These are phyloP conservation scores for Ogataea nakhonphanomensis DNA, from an alignment of 805 yeast species.

Conservation along the genomic window DNA sequence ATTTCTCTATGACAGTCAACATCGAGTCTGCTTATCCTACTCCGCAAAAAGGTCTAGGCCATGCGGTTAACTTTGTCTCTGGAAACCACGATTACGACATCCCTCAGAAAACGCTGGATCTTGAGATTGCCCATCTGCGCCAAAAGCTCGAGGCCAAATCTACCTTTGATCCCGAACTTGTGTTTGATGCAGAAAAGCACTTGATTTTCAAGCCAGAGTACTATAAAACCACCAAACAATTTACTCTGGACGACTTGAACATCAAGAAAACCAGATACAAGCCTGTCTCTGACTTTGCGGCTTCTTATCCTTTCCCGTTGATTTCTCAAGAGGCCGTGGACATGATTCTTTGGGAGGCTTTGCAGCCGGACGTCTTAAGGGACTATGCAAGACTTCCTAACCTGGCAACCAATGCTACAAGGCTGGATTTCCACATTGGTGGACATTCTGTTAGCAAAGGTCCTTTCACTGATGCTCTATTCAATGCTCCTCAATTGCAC, in stretches of 20 bases:
- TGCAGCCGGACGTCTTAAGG: slow-evolving; percentile 40
- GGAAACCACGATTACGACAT: slow-evolving; percentile 21
- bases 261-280: slow-evolving; percentile 31
- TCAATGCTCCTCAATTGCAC: slow-evolving; percentile 48
- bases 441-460: slow-evolving; percentile 40
- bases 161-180: slow-evolving; percentile 28
- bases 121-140: slow-evolving; percentile 21
- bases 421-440: slow-evolving; percentile 44
- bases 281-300: slow-evolving; percentile 37
- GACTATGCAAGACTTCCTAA: slow-evolving; percentile 40
- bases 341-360: slow-evolving; percentile 50
- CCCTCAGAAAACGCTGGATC: slow-evolving; percentile 24
- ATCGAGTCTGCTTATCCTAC: slow-evolving; percentile 17
- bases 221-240: slow-evolving; percentile 34
- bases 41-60: slow-evolving; percentile 20
- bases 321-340: slow-evolving; percentile 56
- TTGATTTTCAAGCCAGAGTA: slow-evolving; percentile 35
- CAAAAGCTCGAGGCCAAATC: slow-evolving; percentile 22
- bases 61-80: slow-evolving; percentile 15
- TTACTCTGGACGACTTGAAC: slow-evolving; percentile 36
- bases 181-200: slow-evolving; percentile 38
- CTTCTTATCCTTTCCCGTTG: slow-evolving; percentile 55
- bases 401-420: slow-evolving; percentile 28
- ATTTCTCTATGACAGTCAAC: slow-evolving; percentile 15
- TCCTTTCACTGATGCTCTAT: slow-evolving; percentile 48